Evolutionary conservation across 2,329 filamentous ascomycete species (phyloP).

Genomic region (Alternaria sp.): DNA sequence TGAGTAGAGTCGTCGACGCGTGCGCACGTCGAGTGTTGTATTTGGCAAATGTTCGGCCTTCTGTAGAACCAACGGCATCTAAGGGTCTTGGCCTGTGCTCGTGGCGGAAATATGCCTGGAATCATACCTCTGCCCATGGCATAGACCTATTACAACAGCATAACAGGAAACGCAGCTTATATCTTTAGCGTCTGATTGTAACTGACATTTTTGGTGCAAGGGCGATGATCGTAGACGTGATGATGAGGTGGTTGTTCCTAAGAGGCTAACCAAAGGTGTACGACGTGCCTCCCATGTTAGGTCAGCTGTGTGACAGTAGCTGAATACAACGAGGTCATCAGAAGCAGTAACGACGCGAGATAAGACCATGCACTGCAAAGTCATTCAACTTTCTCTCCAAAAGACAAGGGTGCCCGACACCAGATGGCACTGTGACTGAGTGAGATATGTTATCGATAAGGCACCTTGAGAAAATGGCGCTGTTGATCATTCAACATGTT

Average conservation of each 20-base stretch:
- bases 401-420: not conserved
- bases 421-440: no score
- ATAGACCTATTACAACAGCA: not conserved
- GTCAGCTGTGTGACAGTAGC: not conserved
- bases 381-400: not conserved
- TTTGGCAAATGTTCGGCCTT: not conserved
- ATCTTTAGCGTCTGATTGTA: not conserved
- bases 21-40: not conserved
- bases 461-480: not conserved
- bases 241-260: not conserved
- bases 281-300: not conserved
- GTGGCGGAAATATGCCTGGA: not conserved
- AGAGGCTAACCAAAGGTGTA: not conserved
- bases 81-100: constrained; percentile 10
- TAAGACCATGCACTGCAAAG: not conserved
- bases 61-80: not conserved
- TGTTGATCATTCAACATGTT: not conserved
- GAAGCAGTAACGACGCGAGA: not conserved
- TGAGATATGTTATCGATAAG: constrained; percentile 5
- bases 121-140: not conserved
- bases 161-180: not conserved
- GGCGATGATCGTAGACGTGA: not conserved
- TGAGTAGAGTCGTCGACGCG: not conserved
- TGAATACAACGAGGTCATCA: not conserved
- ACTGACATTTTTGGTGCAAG: not conserved